A percentile compares a stretch with the other conserved stretches of the same genome.
Conservation (phyloP, 768 basidiomycete genomes). For the Suillus weaverae region DNA sequence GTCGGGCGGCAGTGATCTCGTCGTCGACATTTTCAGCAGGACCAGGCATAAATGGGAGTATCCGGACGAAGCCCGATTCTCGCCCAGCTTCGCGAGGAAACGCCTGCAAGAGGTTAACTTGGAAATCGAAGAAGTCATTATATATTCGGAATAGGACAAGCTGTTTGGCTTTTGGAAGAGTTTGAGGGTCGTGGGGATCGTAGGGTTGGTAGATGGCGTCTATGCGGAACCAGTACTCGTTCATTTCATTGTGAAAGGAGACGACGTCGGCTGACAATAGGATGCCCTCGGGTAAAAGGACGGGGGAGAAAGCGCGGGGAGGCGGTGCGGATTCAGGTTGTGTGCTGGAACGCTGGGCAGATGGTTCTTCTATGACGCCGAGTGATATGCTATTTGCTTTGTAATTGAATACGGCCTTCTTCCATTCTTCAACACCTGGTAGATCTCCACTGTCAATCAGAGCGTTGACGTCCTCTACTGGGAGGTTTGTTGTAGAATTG, state of each 20-base stretch:
- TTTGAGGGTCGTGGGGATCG: constrained; percentile 51
- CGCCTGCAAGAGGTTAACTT: constrained; percentile 79
- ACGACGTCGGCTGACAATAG: constrained; percentile 86
- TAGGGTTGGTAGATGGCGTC: constrained; percentile 89
- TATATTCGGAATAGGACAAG: constrained; percentile 93
- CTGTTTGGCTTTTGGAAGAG: constrained; percentile 66
- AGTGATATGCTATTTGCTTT: constrained; percentile 95
- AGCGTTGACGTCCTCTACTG: constrained; percentile 70
- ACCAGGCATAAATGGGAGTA: constrained; percentile 97
- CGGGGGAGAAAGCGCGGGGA: constrained; percentile 40
- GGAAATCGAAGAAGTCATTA: constrained; percentile 98
- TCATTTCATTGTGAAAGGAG: constrained; percentile 96
- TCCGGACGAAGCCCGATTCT: constrained; percentile 60
- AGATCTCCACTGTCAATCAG: constrained; percentile 87
- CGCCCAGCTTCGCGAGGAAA: constrained; percentile 94
- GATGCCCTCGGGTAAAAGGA: constrained; percentile 75
- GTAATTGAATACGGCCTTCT: constrained; percentile 90
- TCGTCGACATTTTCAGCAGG: constrained; percentile 85
- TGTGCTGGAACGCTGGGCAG: constrained; percentile 22
- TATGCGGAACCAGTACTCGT: constrained; percentile 97
- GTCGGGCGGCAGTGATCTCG: constrained; percentile 74
- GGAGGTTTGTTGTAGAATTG: constrained; percentile 82
- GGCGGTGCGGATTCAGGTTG: constrained; percentile 16
- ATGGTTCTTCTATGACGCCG: constrained; percentile 77
- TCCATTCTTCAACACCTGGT: constrained; percentile 99